Base-by-base conservation (phyloP, 306 rosid genomes). In the Lagenaria siceraria region DNA sequence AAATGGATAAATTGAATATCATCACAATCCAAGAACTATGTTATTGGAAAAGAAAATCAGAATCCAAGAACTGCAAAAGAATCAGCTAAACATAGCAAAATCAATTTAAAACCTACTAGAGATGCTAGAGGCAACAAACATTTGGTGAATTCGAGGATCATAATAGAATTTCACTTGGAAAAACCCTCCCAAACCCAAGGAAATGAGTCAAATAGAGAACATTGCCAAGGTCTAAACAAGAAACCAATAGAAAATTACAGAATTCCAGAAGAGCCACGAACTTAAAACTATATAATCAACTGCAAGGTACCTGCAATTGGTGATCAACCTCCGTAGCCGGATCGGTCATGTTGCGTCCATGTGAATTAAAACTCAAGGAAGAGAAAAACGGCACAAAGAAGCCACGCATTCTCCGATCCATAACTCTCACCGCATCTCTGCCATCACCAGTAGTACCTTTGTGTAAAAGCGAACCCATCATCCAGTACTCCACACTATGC, bases 401-500 rank as follows among this genome's bases (percentile, higher is more conserved):
- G 14, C 90, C 96, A 43, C 92, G 98, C 99, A 31, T 78, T 36
- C 78, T 88, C 98, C 12, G 97, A 90, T 95, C 93, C 75, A 77
- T 88, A 81, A 92, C 98, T 91, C 93, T 92, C 53, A 87, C 76
- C 10, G 81, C 97, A 40, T 89, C 97, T n/a, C 86, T 74, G 65
- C 58, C 80, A 11, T 81, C 90, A 1, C 62, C 80, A 27, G 25
- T 83, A 10, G 80, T n/a, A n/a, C n/a, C 87, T 24, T 83, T 83
- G 51, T 81, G 74, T 36, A 95, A 31, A 55, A 95, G 90, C 88
- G 97, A 95, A 4, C 98, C 98, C 98, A 88, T 92, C 97, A 95
- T 90, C 99, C 99, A 95, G 74, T 87, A 95, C 93, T 92, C 99
- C 7, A 90, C 91, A 75, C 97, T 95, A 74, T 92, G 97, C 87